Evolutionary conservation across 1,284 basidiomycete genomes (phyloP), one percentile per base, ranked within the genome.

Genomic region (Ganoderma multipileum): DNA sequence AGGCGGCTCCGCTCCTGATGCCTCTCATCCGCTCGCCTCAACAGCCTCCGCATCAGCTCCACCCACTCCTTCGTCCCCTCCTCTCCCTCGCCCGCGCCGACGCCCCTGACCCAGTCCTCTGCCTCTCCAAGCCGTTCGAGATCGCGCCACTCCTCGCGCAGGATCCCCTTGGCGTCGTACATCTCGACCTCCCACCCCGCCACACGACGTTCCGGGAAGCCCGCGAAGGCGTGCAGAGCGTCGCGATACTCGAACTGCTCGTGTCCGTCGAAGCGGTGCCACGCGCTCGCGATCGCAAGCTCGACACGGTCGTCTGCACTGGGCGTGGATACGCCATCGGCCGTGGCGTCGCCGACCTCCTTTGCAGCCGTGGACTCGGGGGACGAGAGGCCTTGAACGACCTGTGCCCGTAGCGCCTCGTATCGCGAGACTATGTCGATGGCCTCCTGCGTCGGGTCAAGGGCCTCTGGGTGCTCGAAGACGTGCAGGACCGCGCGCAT

Each of bases 231-330:
- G 63, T 85, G 83, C 65, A 94, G 76, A 50, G 81, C 80, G 67
- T 91, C 88, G 23, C 89, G 85, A 76, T 94, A 93, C n/a, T 85
- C 82, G 78, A 89, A 94, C 74, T 92, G 91, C 65, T 89, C 86
- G 64, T 79, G 69, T 2, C 78, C 79, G 36, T 79, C 78, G 71
- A 91, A 83, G 16, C 79, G 78, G 76, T 87, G 83, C 89, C 90
- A 94, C 26, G 76, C 75, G 66, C 85, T 86, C 36, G 87, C 83
- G 52, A 92, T 83, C 54, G 72, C 76, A 28, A 75, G 69, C 55
- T 75, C 76, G 65, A 62, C 47, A 16, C 63, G 41, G 64, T 69
- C 73, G 47, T 38, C 47, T 39, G 55, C 47, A 7, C 50, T 33
- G 11, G 57, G 38, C 30, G 42, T 18, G 28, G 47, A 23, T 8